Conservation (phyloP, 139 green algal species). For the Tetradesmus lagerheimii region DNA sequence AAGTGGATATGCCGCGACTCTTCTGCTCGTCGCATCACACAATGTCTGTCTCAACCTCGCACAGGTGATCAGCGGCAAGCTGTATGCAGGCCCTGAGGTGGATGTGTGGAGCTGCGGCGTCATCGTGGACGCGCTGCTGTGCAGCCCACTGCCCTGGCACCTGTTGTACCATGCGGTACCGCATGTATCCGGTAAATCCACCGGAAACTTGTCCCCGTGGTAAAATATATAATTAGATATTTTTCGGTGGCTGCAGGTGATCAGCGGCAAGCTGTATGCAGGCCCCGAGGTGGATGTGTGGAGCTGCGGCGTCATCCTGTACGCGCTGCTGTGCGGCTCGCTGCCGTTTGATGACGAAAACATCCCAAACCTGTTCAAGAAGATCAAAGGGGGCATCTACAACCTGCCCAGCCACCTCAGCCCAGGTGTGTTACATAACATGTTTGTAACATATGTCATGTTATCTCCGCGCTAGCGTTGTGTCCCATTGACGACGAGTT, state of each 20-base stretch:
- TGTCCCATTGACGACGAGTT: too few species aligned
- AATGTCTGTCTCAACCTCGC: too few species aligned
- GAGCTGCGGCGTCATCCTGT: constrained; percentile 99
- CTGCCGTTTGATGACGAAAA: constrained; percentile 99
- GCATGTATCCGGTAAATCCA: too few species aligned
- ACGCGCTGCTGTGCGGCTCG: constrained; percentile 97
- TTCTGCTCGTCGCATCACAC: too few species aligned
- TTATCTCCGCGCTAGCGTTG: background rate
- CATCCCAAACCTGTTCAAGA: constrained; percentile 99
- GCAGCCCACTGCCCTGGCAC: too few species aligned
- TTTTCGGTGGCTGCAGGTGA: constrained; percentile 87
- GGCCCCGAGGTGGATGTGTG: constrained; percentile 99
- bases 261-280: constrained; percentile 96
- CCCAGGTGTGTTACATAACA: constrained; percentile 51
- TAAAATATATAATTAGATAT: too few species aligned
- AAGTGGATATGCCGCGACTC: too few species aligned
- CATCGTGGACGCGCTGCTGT: constrained; percentile 99
- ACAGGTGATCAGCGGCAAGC: constrained; percentile 97
- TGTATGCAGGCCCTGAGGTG: too few species aligned
- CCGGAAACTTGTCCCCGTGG: too few species aligned
- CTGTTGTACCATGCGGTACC: too few species aligned
- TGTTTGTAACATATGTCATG: background rate
- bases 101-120: constrained; percentile 99
- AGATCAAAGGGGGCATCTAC: constrained; percentile 99
- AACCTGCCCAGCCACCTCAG: constrained; percentile 96